phyloP scores from a whole-genome alignment of 345 rosid species.

The Litchi chinensis region DNA sequence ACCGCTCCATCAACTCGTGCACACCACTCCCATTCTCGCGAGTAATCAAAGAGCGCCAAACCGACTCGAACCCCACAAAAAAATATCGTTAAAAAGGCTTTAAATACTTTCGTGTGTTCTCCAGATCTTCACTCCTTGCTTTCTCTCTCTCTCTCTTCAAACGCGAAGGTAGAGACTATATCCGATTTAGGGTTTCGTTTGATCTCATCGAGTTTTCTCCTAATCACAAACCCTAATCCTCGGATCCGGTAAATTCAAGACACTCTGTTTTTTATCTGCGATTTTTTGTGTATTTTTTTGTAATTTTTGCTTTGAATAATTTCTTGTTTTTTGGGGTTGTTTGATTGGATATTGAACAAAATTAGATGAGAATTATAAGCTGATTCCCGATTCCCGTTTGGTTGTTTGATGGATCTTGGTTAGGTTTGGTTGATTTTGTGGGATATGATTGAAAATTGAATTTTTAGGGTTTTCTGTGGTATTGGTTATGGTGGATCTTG shows the following conservation, averaged over 20 bases:
- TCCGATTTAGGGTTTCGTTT: conserved; percentile 31
- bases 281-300: not conserved
- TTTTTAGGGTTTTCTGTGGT: not conserved
- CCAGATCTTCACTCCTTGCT: not conserved
- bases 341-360: not conserved
- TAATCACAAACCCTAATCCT: conserved; percentile 31
- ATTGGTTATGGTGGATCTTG: not conserved
- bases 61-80: not conserved
- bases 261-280: not conserved
- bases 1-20: not conserved
- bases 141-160: not conserved
- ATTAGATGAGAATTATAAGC: not conserved
- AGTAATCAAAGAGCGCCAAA: not conserved
- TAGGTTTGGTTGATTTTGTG: no score
- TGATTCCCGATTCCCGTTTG: not conserved
- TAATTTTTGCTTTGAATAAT: not conserved
- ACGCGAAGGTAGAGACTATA: conserved; percentile 21
- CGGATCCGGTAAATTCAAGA: conserved; percentile 37
- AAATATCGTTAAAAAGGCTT: not conserved
- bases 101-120: not conserved
- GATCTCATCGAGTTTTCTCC: not conserved
- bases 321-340: not conserved
- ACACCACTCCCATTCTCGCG: not conserved
- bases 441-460: not conserved
- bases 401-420: not conserved